Evolutionary conservation across 768 basidiomycete species (phyloP), one percentile per base, ranked within the genome.

Genomic region (Suillus sp.): DNA sequence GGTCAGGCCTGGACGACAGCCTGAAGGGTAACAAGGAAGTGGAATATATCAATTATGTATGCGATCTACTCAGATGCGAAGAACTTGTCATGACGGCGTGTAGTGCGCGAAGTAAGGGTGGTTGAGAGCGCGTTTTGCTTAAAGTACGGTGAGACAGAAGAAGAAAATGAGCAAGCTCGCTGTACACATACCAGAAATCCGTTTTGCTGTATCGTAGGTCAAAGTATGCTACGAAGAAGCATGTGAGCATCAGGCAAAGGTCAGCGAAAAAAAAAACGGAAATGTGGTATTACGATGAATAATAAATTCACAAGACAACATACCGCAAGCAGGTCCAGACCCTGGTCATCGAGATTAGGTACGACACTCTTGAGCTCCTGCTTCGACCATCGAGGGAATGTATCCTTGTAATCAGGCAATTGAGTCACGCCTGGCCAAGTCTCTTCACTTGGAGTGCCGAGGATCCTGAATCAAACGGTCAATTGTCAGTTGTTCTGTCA

Each of bases 361-460:
- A 96, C 89, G 27, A 81, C 82, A 72, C 74, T 80, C 70, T 70
- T 77, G 35, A 99, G 78, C 62, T 95, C 91, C 68, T 92, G 89
- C 45, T 80, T 78, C 37, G 85, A 85, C 97, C 97, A 99, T 75
- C 94, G 93, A 0, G 97, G 97, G 85, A 99, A 99, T 10, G 96
- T 90, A 4, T 93, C 75, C 79, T 99, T 99, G 83, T 96, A 99
- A 74, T 99, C 97, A 3, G 96, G 95, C 60, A 99, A 77, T 58
- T 82, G 78, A 64, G 85, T 86, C 45, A 99, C 91, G 7, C 95
- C 95, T 0, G 95, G 96, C 97, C 97, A 99, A 32, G 78, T 79
- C 34, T 92, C 86, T 71, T 98, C 96, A 70, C 85, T 89, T 0
- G 97, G 97, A 35, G 97, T 99, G 32, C 97, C 97, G 53, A 99